phyloP scores from a whole-genome alignment of 345 rosid genomes.

The Ceriops tagal region DNA sequence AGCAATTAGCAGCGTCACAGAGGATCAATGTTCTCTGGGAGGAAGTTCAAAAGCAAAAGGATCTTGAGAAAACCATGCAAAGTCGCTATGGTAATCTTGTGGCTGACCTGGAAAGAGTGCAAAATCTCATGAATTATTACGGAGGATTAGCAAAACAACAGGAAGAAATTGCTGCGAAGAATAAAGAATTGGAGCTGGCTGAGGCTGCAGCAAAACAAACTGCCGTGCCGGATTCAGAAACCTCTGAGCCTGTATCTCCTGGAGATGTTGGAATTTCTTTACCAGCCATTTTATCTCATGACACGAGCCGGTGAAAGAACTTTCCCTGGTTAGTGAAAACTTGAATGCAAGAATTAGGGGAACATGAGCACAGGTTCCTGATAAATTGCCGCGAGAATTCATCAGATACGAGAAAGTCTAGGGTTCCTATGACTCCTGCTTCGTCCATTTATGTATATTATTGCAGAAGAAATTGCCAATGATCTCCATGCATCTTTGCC shows the following conservation, averaged over 20 bases:
- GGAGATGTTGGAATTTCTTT: conserved; percentile 17
- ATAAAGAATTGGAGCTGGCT: conserved; percentile 26
- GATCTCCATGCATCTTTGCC: neutral
- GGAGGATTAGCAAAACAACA: conserved; percentile 52
- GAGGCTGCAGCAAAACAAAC: conserved; percentile 27
- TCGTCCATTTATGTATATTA: too few relatives aligned
- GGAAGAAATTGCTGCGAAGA: conserved; percentile 46
- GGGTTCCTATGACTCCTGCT: too few relatives aligned
- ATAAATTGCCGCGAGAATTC: too few relatives aligned
- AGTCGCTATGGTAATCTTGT: conserved; percentile 61
- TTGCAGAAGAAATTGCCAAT: conserved; percentile 1
- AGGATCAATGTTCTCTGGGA: conserved; percentile 77
- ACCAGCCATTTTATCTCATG: conserved; percentile 20
- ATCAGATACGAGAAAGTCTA: too few relatives aligned
- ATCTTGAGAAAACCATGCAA: conserved; percentile 71
- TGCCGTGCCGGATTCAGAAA: conserved; percentile 18
- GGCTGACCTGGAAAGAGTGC: conserved; percentile 56
- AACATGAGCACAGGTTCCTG: too few relatives aligned
- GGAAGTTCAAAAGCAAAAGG: conserved; percentile 90
- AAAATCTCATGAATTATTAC: conserved; percentile 36
- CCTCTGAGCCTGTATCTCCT: conserved; percentile 18
- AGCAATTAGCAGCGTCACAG: conserved; percentile 77
- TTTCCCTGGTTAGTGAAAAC: too few relatives aligned
- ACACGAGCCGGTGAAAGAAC: neutral
- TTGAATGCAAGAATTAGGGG: too few relatives aligned